Evolutionary conservation across 208 protist species (phyloP).

Genomic region (Acanthamoeba pearcei): DNA sequence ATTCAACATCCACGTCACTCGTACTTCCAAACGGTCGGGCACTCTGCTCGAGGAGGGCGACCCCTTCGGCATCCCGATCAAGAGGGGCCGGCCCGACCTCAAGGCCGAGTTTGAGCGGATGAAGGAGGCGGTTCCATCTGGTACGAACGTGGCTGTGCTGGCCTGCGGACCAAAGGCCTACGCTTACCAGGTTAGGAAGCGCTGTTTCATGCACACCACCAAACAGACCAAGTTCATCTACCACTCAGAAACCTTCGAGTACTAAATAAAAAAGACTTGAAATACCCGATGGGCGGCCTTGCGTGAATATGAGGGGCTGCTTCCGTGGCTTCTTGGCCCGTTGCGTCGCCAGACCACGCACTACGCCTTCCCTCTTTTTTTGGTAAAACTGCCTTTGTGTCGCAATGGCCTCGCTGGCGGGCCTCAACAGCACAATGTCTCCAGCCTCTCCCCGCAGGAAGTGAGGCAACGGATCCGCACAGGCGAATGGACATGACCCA

Average conservation of each 20-base stretch:
- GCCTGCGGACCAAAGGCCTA: background rate
- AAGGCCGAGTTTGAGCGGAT: slow-evolving; percentile 6
- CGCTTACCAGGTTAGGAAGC: slow-evolving; percentile 1
- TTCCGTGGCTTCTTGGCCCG: too few relatives aligned
- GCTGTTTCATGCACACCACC: background rate
- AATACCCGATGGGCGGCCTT: too few relatives aligned
- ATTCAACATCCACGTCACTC: slow-evolving; percentile 19
- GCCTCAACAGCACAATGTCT: too few relatives aligned
- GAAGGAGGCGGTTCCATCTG: background rate
- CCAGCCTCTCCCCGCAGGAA: too few relatives aligned
- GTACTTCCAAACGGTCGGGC: background rate
- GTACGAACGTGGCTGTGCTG: background rate
- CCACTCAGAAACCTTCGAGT: background rate
- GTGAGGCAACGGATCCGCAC: too few relatives aligned
- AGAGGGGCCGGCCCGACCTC: slow-evolving; percentile 37
- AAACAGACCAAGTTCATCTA: background rate
- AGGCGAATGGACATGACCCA: too few relatives aligned
- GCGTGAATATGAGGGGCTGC: too few relatives aligned
- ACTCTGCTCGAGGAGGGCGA: background rate
- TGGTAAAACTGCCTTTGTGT: too few relatives aligned
- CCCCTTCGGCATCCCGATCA: slow-evolving; percentile 28
- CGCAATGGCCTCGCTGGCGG: too few relatives aligned
- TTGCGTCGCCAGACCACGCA: too few relatives aligned
- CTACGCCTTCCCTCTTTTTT: too few relatives aligned
- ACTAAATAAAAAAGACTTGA: background rate